These are phyloP conservation scores for Capsicum chinense DNA, from an alignment of 257 asterid genomes.

Conservation along the genomic window DNA sequence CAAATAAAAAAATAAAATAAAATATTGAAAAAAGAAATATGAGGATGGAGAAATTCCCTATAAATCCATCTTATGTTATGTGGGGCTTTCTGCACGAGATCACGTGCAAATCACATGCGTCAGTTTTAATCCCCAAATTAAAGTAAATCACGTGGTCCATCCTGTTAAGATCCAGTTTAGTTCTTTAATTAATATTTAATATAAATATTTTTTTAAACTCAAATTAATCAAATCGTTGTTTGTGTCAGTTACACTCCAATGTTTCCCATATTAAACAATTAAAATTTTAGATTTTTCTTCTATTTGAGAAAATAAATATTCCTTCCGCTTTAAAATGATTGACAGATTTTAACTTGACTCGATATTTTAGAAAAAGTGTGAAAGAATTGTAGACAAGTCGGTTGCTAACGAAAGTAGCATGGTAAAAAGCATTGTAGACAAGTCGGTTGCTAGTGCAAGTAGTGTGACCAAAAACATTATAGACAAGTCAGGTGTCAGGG, in stretches of 20 bases:
- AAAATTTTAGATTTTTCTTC: neutral
- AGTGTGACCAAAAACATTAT: too few relatives aligned
- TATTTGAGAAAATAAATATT: neutral
- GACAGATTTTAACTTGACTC: too few relatives aligned
- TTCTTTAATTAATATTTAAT: neutral
- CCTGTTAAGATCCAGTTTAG: conserved; percentile 27
- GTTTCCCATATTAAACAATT: neutral
- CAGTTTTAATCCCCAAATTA: neutral
- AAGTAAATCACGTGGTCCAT: conserved; percentile 29
- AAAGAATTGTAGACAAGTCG: too few relatives aligned
- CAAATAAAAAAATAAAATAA: neutral
- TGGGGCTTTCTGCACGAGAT: neutral
- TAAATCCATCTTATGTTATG: conserved; percentile 15
- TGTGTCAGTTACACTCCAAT: conserved; percentile 10
- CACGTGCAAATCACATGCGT: conserved; percentile 24
- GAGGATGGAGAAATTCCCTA: neutral
- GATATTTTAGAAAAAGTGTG: too few relatives aligned
- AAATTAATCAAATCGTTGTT: conserved; percentile 22
- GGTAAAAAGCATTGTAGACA: too few relatives aligned
- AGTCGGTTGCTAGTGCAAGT: too few relatives aligned
- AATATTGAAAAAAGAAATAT: neutral
- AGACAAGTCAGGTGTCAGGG: too few relatives aligned
- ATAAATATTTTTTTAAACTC: neutral
- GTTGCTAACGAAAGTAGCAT: too few relatives aligned
- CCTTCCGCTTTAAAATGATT: too few relatives aligned